Base-by-base conservation (phyloP, 2,329 filamentous ascomycete genomes). In the Stemphylium beticola region DNA sequence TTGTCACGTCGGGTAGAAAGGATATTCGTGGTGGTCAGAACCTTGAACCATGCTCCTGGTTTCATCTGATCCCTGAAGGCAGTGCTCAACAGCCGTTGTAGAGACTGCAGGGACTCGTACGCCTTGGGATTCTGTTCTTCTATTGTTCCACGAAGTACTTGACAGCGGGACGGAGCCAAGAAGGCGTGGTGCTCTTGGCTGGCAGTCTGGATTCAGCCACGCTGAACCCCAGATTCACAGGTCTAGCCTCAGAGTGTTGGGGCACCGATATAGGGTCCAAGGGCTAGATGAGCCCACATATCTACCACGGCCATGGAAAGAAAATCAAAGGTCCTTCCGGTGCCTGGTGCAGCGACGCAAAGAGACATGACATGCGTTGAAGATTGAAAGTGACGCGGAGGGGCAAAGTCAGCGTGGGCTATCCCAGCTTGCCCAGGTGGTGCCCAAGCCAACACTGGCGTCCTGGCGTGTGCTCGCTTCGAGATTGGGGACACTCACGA, bases 161-260 rank as follows among this genome's bases (percentile, higher is more conserved):
- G 49, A 45, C 38, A 52, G 52, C 41, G 42, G 47, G 49, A 60
- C 60, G 63, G 57, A 66, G 69, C 68, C 67, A 69, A 73, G 68
- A 32, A 44, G 54, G 40, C 42, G 57, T 60, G 49, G 62, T 47
- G 43, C 32, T 61, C 70, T 71, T 72, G 65, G 69, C 66, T 47
- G 11, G 53, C 47, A 64, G 69, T 67, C 71, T 73, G 62, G 71
- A 71, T 64, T 63, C 68, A 65, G 69, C 69, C 68, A 71, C 63
- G 54, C 59, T 68, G 55, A 57, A 63, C 61, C 53, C 64, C 61
- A 60, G 52, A 42, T 61, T 60, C 63, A 51, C 55, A 46, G 39
- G 45, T 45, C 39, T 54, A 50, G 39, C 32, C 24, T 22, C 26
- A 20, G 60, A 40, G 41, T 39, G 37, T 20, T 34, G 34, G 22